Evolutionary conservation across 805 yeast species (phyloP).

Genomic region (Teunomyces cretensis): DNA sequence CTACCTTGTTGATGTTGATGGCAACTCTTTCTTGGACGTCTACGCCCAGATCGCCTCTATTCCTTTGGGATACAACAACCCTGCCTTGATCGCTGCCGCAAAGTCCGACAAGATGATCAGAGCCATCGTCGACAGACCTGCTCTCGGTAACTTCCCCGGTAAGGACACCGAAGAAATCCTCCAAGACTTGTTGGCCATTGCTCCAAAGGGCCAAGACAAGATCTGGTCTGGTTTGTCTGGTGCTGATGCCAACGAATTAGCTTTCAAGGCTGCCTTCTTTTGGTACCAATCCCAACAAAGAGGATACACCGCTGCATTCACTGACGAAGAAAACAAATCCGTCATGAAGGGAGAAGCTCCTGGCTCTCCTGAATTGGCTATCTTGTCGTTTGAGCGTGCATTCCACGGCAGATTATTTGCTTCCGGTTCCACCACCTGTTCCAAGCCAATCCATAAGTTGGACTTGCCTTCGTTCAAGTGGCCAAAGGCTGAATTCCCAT

Average conservation of each 20-base stretch:
- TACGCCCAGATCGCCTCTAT: conserved; percentile 86
- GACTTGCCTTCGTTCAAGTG: conserved; percentile 92
- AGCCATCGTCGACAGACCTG: conserved; percentile 81
- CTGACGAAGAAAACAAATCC: conserved; percentile 65
- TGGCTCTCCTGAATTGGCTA: conserved; percentile 84
- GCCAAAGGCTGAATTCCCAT: conserved; percentile 95
- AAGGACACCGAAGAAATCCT: conserved; percentile 61
- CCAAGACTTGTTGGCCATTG: conserved; percentile 53
- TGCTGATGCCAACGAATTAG: conserved; percentile 86
- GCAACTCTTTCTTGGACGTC: conserved; percentile 69
- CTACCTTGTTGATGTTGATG: conserved; percentile 79
- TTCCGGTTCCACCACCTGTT: conserved; percentile 84
- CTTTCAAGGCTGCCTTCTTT: conserved; percentile 85
- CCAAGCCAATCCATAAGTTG: conserved; percentile 92
- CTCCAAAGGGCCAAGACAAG: conserved; percentile 74
- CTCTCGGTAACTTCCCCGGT: conserved; percentile 59
- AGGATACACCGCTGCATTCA: conserved; percentile 59
- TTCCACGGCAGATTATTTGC: conserved; percentile 97
- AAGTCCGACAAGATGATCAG: conserved; percentile 66
- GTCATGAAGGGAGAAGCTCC: conserved; percentile 84
- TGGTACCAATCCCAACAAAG: conserved; percentile 71
- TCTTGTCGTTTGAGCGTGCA: conserved; percentile 80
- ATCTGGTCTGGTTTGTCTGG: conserved; percentile 84
- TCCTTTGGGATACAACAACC: conserved; percentile 84
- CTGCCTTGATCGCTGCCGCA: conserved; percentile 67